phyloP scores from a whole-genome alignment of 495 filamentous ascomycete species.

The Hypomontagnella submonticulosa region DNA sequence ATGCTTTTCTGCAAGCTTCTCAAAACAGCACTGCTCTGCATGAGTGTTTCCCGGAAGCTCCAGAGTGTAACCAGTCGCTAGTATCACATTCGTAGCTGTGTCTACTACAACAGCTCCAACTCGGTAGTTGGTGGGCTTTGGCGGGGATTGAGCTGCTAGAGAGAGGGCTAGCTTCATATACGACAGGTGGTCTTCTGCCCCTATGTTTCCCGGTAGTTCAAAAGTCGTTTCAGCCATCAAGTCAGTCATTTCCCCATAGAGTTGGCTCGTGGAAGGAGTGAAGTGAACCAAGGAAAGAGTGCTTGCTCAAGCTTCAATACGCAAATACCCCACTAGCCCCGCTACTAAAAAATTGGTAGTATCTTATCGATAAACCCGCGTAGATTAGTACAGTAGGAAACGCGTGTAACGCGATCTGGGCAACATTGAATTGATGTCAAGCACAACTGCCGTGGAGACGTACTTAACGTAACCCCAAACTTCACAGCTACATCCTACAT shows the following conservation, averaged over 20 bases:
- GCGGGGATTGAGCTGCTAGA: conserved; percentile 79
- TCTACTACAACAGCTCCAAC: conserved; percentile 87
- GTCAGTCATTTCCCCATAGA: neutral
- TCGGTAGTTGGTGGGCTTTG: conserved; percentile 90
- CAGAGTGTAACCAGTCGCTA: conserved; percentile 89
- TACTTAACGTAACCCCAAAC: neutral
- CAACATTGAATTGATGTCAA: too few species aligned
- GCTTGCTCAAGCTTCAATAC: neutral
- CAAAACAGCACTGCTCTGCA: conserved; percentile 90
- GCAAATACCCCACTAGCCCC: too few species aligned
- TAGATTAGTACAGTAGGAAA: too few species aligned
- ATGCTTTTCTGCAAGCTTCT: conserved; percentile 71
- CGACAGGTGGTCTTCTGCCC: conserved; percentile 62
- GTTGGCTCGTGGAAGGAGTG: neutral
- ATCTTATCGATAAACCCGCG: too few species aligned
- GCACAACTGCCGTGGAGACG: too few species aligned
- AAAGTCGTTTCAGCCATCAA: conserved; percentile 23
- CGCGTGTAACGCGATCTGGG: too few species aligned
- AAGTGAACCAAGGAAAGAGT: neutral
- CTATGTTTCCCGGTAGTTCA: conserved; percentile 33
- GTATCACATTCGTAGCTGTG: conserved; percentile 65
- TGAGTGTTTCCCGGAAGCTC: conserved; percentile 94
- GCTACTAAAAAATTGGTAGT: too few species aligned
- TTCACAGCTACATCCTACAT: neutral
- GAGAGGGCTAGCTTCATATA: conserved; percentile 80